Evolutionary conservation across 2,329 filamentous ascomycete species (phyloP), one percentile per base, ranked within the genome.

Genomic region (Botrytis galanthina): DNA sequence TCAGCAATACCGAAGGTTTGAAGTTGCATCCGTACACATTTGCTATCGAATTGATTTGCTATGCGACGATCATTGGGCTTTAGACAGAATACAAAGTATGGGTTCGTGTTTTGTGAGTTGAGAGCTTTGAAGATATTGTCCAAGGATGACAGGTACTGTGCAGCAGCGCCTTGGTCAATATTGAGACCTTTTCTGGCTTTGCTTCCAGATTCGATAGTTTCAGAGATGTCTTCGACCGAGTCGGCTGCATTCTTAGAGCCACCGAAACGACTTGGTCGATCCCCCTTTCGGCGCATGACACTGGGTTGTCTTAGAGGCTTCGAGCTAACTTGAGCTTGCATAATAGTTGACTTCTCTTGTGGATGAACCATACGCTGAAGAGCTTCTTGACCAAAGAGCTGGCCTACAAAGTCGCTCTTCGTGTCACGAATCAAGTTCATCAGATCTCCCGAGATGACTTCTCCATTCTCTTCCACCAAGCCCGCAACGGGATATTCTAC

Each of bases 11-110:
- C 96, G 78, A 98, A 93, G 0, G 94, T 97, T 81, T 98, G 95
- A 1, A 99, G 89, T 81, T 99, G 96, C 18, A 93, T 93, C 6
- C 96, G 91, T 35, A 99, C 96, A 81, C 96, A 99, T 83, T 98
- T 98, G 87, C 94, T 98, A 82, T 99, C 96, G 79, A 98, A 99
- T 80, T 99, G 96, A 78, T 99, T 99, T 75, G 96, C 95, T 77
- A 99, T 99, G 68, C 96, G 91, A 71, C 96, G 89, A 81, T 99
- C 96, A 78, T 99, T 99, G 35, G 96, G 95, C 83, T 99, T 99
- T 76, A 99, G 84, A 80, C 96, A 99, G 83, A 99, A 98, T 62
- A 99, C 89, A 78, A 98, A 98, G 83, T 99, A 99, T 0, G 92
- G 89, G 80, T 99, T 99, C 18, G 94, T 93, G 80, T 94, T 93